These are phyloP conservation scores for Acanthamoeba quina DNA, from an alignment of 208 protist species.

Conservation along the genomic window DNA sequence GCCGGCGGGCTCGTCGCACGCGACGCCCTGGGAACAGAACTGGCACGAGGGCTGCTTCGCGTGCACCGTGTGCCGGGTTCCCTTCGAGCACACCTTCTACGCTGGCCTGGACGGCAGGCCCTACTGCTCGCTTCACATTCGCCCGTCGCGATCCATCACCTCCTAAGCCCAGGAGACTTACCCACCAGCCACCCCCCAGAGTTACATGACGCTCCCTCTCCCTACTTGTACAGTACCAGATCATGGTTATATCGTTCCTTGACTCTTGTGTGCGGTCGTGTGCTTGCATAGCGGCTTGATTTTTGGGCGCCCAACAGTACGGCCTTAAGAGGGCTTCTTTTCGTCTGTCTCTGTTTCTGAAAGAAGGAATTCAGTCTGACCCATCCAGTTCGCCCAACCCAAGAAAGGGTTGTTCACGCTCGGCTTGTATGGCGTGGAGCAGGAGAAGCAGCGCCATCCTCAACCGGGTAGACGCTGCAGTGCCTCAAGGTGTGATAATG, in stretches of 20 bases:
- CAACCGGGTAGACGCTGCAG: not conserved
- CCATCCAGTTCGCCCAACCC: no score
- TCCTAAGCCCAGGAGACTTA: not conserved
- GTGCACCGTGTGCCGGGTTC: not conserved
- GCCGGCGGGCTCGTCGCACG: not conserved
- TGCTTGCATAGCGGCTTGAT: no score
- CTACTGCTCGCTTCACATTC: conserved; percentile 34
- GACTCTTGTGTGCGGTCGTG: no score
- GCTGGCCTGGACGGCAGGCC: not conserved
- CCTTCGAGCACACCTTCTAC: conserved; percentile 11
- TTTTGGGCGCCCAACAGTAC: no score
- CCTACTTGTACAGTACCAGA: no score
- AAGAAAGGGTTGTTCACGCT: conserved; percentile 17
- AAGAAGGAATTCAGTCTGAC: no score
- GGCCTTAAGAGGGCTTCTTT: no score
- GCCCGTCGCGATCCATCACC: not conserved
- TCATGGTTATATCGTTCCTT: no score
- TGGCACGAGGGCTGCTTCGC: conserved; percentile 46
- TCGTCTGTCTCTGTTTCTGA: no score
- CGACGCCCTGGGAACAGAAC: not conserved
- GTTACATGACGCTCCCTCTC: no score
- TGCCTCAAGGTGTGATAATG: no score
- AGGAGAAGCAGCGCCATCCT: conserved; percentile 70
- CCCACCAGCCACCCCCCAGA: not conserved
- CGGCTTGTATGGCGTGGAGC: not conserved